A percentile compares a stretch with the other conserved stretches of the same genome.
These are phyloP conservation scores for Annona cherimola DNA, from an alignment of 164 flowering plant genomes.

Conservation along the genomic window DNA sequence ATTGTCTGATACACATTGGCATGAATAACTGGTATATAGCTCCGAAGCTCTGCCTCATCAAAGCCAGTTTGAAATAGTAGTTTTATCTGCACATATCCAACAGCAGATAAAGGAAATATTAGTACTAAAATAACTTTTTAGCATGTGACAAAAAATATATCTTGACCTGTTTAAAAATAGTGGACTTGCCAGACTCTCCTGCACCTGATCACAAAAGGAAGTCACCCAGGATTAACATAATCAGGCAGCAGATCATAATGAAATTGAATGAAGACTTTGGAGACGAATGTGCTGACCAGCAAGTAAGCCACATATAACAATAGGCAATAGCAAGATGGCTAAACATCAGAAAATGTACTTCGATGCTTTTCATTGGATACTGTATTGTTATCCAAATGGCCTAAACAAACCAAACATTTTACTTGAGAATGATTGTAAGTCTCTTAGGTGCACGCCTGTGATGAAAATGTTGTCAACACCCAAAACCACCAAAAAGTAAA, in stretches of 20 bases:
- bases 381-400: no score
- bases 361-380: no score
- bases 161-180: constrained; percentile 92
- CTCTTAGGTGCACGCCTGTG: no score
- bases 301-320: no score
- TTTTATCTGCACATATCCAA: constrained; percentile 63
- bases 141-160: not conserved
- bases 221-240: constrained; percentile 4
- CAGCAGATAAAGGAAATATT: constrained; percentile 5
- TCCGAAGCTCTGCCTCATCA: constrained; percentile 82
- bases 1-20: constrained; percentile 98
- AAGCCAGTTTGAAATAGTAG: constrained; percentile 95
- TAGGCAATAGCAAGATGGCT: no score
- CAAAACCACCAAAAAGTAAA: no score
- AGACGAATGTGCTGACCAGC: no score
- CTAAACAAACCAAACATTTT: no score
- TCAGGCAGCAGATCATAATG: not conserved
- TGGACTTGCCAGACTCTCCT: constrained; percentile 98
- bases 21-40: constrained; percentile 83
- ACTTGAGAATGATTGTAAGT: no score
- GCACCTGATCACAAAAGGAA: constrained; percentile 49
- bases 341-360: no score
- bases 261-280: not conserved
- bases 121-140: not conserved
- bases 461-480: no score